phyloP scores from a whole-genome alignment of 768 basidiomycete species.

The Arthromyces matolae region DNA sequence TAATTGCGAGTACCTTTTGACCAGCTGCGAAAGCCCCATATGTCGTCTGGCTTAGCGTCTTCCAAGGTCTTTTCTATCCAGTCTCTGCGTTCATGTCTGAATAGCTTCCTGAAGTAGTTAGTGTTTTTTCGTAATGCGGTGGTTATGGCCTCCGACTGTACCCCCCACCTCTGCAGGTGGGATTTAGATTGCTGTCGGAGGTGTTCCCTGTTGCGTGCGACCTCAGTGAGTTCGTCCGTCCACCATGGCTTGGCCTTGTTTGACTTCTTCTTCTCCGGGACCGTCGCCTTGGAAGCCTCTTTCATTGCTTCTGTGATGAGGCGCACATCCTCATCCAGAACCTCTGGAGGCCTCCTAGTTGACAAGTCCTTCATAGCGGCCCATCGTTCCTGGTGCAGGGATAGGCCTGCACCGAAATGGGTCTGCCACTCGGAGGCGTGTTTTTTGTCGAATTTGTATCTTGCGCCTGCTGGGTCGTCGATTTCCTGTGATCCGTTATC shows the following conservation, averaged over 20 bases:
- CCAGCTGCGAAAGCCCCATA: conserved; percentile 24
- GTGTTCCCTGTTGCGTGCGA: background rate
- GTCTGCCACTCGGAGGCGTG: too few relatives aligned
- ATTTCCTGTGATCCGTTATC: too few relatives aligned
- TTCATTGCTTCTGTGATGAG: conserved; percentile 2
- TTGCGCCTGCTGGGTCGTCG: too few relatives aligned
- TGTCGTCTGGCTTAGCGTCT: conserved; percentile 15
- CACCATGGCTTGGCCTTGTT: conserved; percentile 3
- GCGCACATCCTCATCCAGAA: background rate
- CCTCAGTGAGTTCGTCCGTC: background rate
- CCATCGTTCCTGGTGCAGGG: too few relatives aligned
- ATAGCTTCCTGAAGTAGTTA: conserved; percentile 6
- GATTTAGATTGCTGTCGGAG: background rate
- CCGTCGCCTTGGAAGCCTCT: background rate
- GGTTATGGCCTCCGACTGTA: background rate
- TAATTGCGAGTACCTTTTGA: conserved; percentile 22
- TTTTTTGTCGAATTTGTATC: too few relatives aligned
- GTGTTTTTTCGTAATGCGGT: background rate
- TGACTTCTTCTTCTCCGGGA: background rate
- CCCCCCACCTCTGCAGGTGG: background rate
- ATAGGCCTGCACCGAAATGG: too few relatives aligned
- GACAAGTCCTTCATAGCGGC: too few relatives aligned
- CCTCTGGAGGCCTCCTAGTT: background rate
- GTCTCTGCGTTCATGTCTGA: background rate
- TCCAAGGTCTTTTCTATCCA: conserved; percentile 8